These are phyloP conservation scores for Kwoniella newhampshirensis DNA, from an alignment of 768 basidiomycete species.

Conservation along the genomic window DNA sequence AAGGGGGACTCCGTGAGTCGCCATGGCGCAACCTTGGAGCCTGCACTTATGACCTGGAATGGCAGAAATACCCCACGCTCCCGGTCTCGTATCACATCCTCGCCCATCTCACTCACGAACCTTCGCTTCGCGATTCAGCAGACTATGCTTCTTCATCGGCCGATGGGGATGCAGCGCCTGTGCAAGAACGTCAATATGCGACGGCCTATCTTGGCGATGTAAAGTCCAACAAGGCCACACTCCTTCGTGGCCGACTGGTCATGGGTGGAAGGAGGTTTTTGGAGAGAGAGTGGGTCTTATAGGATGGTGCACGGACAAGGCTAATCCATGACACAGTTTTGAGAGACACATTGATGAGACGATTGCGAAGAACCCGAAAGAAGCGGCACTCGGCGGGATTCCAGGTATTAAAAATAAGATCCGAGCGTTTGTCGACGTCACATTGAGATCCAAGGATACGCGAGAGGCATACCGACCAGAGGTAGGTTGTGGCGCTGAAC, in stretches of 20 bases:
- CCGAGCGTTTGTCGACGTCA: slow-evolving; percentile 77
- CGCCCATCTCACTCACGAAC: slow-evolving; percentile 51
- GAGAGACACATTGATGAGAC: slow-evolving; percentile 66
- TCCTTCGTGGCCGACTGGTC: slow-evolving; percentile 71
- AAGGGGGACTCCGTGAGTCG: slow-evolving; percentile 40
- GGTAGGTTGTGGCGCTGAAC: slow-evolving; percentile 57
- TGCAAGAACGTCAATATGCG: slow-evolving; percentile 80
- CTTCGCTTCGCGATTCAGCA: slow-evolving; percentile 43
- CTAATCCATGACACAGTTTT: slow-evolving; percentile 39
- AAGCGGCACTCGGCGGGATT: slow-evolving; percentile 85
- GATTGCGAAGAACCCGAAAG: slow-evolving; percentile 73
- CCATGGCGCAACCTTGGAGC: not conserved
- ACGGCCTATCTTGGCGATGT: slow-evolving; percentile 68
- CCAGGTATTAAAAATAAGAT: slow-evolving; percentile 87
- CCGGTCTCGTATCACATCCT: slow-evolving; percentile 53
- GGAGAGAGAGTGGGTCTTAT: slow-evolving; percentile 67
- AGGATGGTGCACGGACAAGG: not conserved
- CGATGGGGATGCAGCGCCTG: slow-evolving; percentile 37
- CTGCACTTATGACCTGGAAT: not conserved
- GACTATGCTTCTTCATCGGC: slow-evolving; percentile 16
- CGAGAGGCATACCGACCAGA: slow-evolving; percentile 84
- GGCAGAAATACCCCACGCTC: slow-evolving; percentile 49
- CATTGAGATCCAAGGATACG: slow-evolving; percentile 63
- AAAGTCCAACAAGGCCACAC: slow-evolving; percentile 64
- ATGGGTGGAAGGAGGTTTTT: slow-evolving; percentile 75